phyloP scores from a whole-genome alignment of 208 protist genomes.

The Vickermania ingenoplastis region DNA sequence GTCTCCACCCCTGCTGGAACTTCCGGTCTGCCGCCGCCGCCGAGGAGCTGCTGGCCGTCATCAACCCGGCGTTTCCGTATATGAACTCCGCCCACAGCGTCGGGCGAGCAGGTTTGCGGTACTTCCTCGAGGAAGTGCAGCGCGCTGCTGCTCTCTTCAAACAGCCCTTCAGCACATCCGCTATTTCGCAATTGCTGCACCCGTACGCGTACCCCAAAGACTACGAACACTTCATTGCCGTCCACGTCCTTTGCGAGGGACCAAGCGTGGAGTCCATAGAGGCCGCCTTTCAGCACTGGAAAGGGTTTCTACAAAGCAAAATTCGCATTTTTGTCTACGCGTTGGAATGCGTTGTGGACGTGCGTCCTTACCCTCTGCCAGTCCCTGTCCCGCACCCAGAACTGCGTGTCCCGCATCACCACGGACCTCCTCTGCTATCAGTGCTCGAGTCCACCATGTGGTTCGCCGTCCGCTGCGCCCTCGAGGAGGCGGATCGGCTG shows the following conservation, averaged over 20 bases:
- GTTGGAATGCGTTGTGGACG: conserved; percentile 56
- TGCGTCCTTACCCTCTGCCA: conserved; percentile 40
- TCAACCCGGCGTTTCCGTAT: conserved; percentile 95
- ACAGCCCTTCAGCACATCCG: not conserved
- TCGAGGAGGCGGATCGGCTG: too few relatives aligned
- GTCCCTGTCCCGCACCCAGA: conserved; percentile 6
- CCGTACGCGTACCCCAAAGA: conserved; percentile 19
- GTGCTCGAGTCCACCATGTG: too few relatives aligned
- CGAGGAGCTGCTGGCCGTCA: conserved; percentile 90
- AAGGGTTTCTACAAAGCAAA: conserved; percentile 63
- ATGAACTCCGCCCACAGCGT: conserved; percentile 94
- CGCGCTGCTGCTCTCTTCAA: conserved; percentile 31
- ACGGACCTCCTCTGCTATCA: too few relatives aligned
- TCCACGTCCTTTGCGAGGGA: conserved; percentile 35
- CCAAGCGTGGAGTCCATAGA: conserved; percentile 10
- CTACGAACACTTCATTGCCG: conserved; percentile 36
- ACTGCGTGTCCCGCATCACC: too few relatives aligned
- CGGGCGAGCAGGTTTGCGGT: conserved; percentile 48
- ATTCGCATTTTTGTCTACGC: conserved; percentile 69
- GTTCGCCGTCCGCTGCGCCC: too few relatives aligned
- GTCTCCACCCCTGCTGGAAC: conserved; percentile 62
- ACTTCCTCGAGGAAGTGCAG: conserved; percentile 53
- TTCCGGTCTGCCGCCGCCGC: conserved; percentile 15
- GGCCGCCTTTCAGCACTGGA: conserved; percentile 35
- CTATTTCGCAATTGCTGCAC: not conserved